Percentiles rank a stretch among this genome's conserved stretches.
Evolutionary conservation across 495 filamentous ascomycete species (phyloP).

Genomic region (Evernia prunastri): DNA sequence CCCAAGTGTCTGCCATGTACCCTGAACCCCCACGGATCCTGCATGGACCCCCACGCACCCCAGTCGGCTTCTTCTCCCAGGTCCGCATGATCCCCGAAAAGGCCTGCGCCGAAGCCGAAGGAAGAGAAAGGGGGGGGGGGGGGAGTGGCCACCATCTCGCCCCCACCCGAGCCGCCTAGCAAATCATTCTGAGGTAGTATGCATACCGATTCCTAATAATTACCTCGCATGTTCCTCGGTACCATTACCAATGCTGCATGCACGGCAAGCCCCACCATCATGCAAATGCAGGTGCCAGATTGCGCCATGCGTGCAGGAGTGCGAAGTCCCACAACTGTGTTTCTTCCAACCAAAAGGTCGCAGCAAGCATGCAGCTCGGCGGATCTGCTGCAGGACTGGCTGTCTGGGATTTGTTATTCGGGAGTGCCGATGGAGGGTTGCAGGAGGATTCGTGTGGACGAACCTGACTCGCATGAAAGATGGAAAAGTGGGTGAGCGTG

Average conservation of each 20-base stretch:
- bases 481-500: background rate
- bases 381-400: too few relatives aligned
- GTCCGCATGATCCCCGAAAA: background rate
- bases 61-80: background rate
- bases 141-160: background rate
- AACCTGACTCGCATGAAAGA: background rate
- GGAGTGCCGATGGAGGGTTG: background rate
- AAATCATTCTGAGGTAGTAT: background rate
- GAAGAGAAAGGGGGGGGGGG: background rate
- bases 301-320: conserved; percentile 3
- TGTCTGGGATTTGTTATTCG: background rate
- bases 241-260: background rate
- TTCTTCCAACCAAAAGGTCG: too few relatives aligned
- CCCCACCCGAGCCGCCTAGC: background rate
- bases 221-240: background rate
- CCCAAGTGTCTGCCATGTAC: background rate
- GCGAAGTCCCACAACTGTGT: background rate
- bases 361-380: too few relatives aligned
- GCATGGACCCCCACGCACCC: background rate
- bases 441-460: background rate
- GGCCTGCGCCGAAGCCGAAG: conserved; percentile 3
- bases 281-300: conserved; percentile 4
- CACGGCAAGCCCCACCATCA: background rate
- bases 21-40: background rate
- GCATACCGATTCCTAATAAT: background rate